These are phyloP conservation scores for Ichthyophthirius multifiliis DNA, from an alignment of 169 alveolate species.

Conservation along the genomic window DNA sequence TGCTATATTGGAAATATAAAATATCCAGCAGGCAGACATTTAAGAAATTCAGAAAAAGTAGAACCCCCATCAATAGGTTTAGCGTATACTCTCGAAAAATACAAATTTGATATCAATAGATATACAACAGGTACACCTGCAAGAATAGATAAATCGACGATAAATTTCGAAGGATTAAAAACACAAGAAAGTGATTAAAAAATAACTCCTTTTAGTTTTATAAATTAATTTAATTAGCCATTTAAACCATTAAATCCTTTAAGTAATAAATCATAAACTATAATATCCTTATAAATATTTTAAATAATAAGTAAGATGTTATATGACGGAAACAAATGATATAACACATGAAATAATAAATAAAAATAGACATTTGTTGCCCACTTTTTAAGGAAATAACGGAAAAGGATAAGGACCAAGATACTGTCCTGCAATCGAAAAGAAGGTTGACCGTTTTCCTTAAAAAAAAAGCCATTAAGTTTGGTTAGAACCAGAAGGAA, in stretches of 20 bases:
- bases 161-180: slow-evolving; percentile 79
- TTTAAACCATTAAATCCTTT: slow-evolving; percentile 14
- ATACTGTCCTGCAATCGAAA: slow-evolving; percentile 91
- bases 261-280: background rate
- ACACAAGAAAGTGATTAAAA: slow-evolving; percentile 77
- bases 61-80: slow-evolving; percentile 62
- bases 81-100: slow-evolving; percentile 40
- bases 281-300: too few species aligned
- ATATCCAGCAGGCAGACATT: slow-evolving; percentile 65
- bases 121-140: slow-evolving; percentile 92
- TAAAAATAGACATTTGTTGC: slow-evolving; percentile 64
- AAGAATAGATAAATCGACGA: slow-evolving; percentile 70
- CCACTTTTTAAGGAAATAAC: slow-evolving; percentile 72
- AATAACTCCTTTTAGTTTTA: slow-evolving; percentile 81
- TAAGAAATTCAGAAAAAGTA: slow-evolving; percentile 48
- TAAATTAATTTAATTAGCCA: slow-evolving; percentile 47
- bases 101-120: slow-evolving; percentile 42
- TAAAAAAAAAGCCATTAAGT: slow-evolving; percentile 80
- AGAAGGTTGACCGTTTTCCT: slow-evolving; percentile 78
- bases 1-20: slow-evolving; percentile 82
- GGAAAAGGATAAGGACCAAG: slow-evolving; percentile 91
- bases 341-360: slow-evolving; percentile 73
- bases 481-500: slow-evolving; percentile 95
- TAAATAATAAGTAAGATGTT: slow-evolving; percentile 68
- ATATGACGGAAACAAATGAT: slow-evolving; percentile 79